Evolutionary conservation across 2,329 filamentous ascomycete genomes (phyloP).

Genomic region (Trichocomaceae sp.): DNA sequence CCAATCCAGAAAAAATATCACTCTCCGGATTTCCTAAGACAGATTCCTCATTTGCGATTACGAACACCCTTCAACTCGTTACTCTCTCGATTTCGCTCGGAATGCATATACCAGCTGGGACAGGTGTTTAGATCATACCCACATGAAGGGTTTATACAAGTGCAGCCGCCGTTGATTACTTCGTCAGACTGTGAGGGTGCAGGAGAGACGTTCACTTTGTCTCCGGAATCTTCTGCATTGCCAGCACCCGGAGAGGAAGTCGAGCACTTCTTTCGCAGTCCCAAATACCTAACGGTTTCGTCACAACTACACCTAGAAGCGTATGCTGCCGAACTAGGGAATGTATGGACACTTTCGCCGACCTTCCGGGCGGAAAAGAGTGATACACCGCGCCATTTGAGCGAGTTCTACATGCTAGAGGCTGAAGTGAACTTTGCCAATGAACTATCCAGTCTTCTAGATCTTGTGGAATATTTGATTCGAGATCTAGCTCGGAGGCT

Average conservation of each 20-base stretch:
- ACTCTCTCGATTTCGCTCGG: conserved; percentile 74
- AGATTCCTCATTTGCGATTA: conserved; percentile 77
- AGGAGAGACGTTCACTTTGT: conserved; percentile 80
- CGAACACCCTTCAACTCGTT: conserved; percentile 75
- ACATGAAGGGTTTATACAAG: conserved; percentile 57
- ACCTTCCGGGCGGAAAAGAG: conserved; percentile 91
- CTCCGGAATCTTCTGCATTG: conserved; percentile 31
- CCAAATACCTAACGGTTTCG: conserved; percentile 95
- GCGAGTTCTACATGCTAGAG: conserved; percentile 98
- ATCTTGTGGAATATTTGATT: conserved; percentile 73
- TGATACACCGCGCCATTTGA: conserved; percentile 87
- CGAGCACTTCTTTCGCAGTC: conserved; percentile 64
- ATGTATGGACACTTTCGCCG: conserved; percentile 89
- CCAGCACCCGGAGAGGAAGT: conserved; percentile 25
- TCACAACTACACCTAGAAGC: conserved; percentile 92
- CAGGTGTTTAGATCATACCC: conserved; percentile 63
- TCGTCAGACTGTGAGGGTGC: conserved; percentile 97
- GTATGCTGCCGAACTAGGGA: conserved; percentile 76
- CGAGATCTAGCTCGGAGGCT: conserved; percentile 49
- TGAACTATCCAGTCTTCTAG: conserved; percentile 64
- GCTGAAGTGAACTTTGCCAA: conserved; percentile 77
- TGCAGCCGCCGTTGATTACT: conserved; percentile 88
- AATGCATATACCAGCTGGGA: conserved; percentile 65
- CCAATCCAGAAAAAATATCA: conserved; percentile 97
- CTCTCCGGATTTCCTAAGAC: conserved; percentile 78